These are phyloP conservation scores for Trifolium pratense DNA, from an alignment of 306 rosid species.

Conservation along the genomic window DNA sequence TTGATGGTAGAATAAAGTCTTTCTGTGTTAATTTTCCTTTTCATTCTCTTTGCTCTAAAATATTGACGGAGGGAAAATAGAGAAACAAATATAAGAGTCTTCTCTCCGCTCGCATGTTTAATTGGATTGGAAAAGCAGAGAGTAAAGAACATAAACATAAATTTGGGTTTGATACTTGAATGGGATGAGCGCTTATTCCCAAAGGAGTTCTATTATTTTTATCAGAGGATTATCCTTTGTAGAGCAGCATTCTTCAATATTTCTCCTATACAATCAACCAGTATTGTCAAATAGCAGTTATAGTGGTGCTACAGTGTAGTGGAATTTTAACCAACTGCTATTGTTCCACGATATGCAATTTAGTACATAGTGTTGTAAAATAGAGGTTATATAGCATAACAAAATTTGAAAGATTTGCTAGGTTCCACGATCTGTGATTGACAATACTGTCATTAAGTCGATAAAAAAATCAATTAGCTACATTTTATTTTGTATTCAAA, in stretches of 20 bases:
- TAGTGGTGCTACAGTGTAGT: too few relatives aligned
- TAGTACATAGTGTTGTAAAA: too few relatives aligned
- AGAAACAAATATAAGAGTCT: slow-evolving; percentile 5
- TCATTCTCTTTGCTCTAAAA: not conserved
- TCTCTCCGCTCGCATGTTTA: not conserved
- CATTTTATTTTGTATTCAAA: not conserved
- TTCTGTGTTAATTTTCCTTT: not conserved
- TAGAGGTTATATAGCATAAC: too few relatives aligned
- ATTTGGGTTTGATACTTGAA: not conserved
- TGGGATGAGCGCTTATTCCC: not conserved
- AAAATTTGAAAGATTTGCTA: too few relatives aligned
- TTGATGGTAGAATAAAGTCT: not conserved
- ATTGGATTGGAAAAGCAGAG: not conserved
- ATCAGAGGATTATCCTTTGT: not conserved
- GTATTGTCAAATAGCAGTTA: too few relatives aligned
- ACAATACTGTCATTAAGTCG: not conserved
- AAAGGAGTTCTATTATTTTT: not conserved
- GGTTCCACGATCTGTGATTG: too few relatives aligned
- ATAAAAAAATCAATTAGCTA: not conserved
- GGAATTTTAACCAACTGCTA: too few relatives aligned
- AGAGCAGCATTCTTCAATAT: not conserved
- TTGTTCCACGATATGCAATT: too few relatives aligned
- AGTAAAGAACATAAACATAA: not conserved
- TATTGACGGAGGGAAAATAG: slow-evolving; percentile 8
- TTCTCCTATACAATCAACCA: not conserved